These are phyloP conservation scores for Termitomyces sp. DNA, from an alignment of 1,284 basidiomycete genomes.

Conservation along the genomic window DNA sequence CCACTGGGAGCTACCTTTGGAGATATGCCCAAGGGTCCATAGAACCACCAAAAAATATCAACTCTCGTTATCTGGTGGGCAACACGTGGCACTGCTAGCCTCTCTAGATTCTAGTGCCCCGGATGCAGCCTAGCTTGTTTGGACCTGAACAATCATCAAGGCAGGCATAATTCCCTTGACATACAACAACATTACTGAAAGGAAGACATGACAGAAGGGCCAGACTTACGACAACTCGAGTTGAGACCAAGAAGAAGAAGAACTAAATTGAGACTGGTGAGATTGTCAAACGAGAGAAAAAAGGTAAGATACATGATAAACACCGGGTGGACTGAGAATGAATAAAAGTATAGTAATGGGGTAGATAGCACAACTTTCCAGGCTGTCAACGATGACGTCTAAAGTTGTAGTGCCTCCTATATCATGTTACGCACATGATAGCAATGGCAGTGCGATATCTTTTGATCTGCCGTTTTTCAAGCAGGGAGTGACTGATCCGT, in stretches of 20 bases:
- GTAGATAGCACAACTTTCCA: constrained; percentile 15
- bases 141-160: constrained; percentile 19
- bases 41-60: too few species aligned
- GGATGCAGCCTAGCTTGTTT: constrained; percentile 6
- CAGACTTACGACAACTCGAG: constrained; percentile 12
- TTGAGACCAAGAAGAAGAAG: background rate
- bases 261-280: background rate
- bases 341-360: constrained; percentile 8
- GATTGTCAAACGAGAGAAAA: background rate
- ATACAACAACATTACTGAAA: background rate
- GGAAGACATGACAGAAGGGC: background rate
- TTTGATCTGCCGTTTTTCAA: constrained; percentile 20
- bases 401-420: constrained; percentile 3
- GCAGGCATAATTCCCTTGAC: constrained; percentile 18
- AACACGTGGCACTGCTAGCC: too few species aligned
- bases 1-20: too few species aligned
- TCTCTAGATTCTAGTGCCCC: too few species aligned
- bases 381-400: background rate
- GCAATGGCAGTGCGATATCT: constrained; percentile 22
- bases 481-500: constrained; percentile 20
- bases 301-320: background rate
- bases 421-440: constrained; percentile 19
- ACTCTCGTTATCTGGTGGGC: too few species aligned
- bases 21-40: too few species aligned
- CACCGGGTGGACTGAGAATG: background rate